Evolutionary conservation across 148 eudicot species (phyloP).

Genomic region (Camellia granthamiana): DNA sequence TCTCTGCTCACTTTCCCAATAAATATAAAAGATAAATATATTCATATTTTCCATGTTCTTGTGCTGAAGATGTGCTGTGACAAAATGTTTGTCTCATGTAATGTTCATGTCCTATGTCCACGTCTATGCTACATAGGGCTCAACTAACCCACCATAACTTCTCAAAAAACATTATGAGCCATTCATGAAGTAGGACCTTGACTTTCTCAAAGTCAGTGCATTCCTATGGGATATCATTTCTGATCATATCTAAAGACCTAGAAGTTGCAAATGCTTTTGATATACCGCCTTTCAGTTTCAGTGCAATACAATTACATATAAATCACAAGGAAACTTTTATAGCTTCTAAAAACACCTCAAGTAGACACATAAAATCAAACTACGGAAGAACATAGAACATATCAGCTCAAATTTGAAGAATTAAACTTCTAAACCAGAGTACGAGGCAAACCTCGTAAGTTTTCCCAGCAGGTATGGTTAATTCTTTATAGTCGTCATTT

Average conservation of each 20-base stretch:
- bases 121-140: too few relatives aligned
- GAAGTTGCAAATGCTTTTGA: not conserved
- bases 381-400: not conserved
- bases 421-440: not conserved
- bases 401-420: conserved; percentile 8
- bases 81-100: too few relatives aligned
- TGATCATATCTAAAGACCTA: not conserved
- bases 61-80: not conserved
- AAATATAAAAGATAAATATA: not conserved
- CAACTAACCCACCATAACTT: not conserved
- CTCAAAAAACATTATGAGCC: not conserved
- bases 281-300: not conserved
- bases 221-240: not conserved
- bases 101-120: too few relatives aligned
- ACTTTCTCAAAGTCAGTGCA: not conserved
- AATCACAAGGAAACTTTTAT: not conserved
- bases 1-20: too few relatives aligned
- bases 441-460: conserved; percentile 67
- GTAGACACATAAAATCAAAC: not conserved
- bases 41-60: not conserved
- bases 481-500: conserved; percentile 72
- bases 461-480: conserved; percentile 75
- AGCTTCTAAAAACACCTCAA: not conserved
- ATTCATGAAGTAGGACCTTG: not conserved
- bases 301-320: not conserved